These are phyloP conservation scores for Endocarpon pusillum DNA, from an alignment of 495 filamentous ascomycete genomes.

Conservation along the genomic window DNA sequence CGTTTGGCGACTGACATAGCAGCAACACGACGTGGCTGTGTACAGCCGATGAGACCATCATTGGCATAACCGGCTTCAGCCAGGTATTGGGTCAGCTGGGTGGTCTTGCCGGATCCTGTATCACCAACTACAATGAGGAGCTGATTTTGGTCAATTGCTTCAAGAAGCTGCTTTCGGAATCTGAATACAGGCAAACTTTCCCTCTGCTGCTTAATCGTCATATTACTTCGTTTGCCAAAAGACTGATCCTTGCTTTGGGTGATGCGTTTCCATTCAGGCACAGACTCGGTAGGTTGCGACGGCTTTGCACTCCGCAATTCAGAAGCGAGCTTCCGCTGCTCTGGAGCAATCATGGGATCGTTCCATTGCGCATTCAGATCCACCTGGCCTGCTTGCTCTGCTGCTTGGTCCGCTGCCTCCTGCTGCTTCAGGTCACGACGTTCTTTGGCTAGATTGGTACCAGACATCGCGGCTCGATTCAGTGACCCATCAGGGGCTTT, in stretches of 20 bases:
- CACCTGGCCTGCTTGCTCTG: slow-evolving; percentile 58
- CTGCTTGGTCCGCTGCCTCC: slow-evolving; percentile 69
- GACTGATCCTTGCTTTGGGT: slow-evolving; percentile 68
- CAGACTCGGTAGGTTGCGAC: slow-evolving; percentile 39
- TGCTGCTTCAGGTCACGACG: slow-evolving; percentile 75
- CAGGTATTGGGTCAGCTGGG: slow-evolving; percentile 86
- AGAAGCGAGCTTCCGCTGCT: slow-evolving; percentile 69
- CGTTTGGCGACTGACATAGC: slow-evolving; percentile 95
- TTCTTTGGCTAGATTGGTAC: slow-evolving; percentile 79
- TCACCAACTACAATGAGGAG: slow-evolving; percentile 92
- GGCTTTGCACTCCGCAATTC: slow-evolving; percentile 49
- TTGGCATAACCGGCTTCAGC: slow-evolving; percentile 84
- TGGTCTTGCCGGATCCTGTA: slow-evolving; percentile 95
- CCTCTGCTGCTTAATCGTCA: slow-evolving; percentile 91
- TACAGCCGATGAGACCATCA: slow-evolving; percentile 88
- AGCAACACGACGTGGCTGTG: slow-evolving; percentile 89
- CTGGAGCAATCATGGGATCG: slow-evolving; percentile 81
- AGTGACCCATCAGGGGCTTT: slow-evolving; percentile 94
- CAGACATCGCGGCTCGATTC: slow-evolving; percentile 88
- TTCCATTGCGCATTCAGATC: slow-evolving; percentile 90
- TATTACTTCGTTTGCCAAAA: slow-evolving; percentile 69
- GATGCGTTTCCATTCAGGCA: slow-evolving; percentile 88
- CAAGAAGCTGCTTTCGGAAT: slow-evolving; percentile 73
- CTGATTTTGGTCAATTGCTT: slow-evolving; percentile 78
- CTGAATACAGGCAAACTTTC: slow-evolving; percentile 83